Evolutionary conservation across 192 early-diverging fungal genomes (phyloP).

Genomic region (Coemansia sp.): DNA sequence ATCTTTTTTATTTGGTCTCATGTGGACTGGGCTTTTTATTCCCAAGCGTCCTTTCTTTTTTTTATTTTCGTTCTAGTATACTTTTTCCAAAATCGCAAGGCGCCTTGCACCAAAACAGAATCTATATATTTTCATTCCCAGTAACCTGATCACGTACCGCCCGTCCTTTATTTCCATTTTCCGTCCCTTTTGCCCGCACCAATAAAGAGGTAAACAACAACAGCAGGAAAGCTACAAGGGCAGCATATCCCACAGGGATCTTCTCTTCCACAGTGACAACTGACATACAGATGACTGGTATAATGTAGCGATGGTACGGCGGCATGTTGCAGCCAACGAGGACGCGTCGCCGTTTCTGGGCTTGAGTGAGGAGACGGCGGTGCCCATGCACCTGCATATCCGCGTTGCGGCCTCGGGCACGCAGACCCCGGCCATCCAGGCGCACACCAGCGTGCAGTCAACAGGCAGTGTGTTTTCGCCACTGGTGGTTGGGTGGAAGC

Average conservation of each 20-base stretch:
- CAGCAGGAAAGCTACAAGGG: no score
- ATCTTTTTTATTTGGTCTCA: no score
- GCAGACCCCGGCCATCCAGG: background rate
- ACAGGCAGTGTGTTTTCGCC: conserved; percentile 13
- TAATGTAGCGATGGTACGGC: conserved; percentile 21
- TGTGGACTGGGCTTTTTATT: no score
- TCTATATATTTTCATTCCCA: no score
- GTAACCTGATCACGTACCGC: no score
- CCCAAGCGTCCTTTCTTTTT: background rate
- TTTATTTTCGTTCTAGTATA: background rate
- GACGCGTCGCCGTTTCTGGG: conserved; percentile 26
- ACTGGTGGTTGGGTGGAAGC: conserved; percentile 5
- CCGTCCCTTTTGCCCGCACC: no score
- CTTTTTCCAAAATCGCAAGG: no score
- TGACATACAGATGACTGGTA: background rate
- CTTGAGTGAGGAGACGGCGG: background rate
- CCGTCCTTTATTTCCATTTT: no score
- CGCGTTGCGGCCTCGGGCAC: conserved; percentile 1
- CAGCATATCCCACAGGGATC: no score
- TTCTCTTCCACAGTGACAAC: no score
- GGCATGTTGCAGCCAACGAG: conserved; percentile 2
- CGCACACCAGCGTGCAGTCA: conserved; percentile 3
- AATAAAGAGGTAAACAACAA: no score
- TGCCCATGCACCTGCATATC: conserved; percentile 4
- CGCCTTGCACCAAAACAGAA: no score